A percentile compares a stretch with the other conserved stretches of the same genome.
These are phyloP conservation scores for Talaromyces sp. DNA, from an alignment of 2,329 filamentous ascomycete genomes.

Conservation along the genomic window DNA sequence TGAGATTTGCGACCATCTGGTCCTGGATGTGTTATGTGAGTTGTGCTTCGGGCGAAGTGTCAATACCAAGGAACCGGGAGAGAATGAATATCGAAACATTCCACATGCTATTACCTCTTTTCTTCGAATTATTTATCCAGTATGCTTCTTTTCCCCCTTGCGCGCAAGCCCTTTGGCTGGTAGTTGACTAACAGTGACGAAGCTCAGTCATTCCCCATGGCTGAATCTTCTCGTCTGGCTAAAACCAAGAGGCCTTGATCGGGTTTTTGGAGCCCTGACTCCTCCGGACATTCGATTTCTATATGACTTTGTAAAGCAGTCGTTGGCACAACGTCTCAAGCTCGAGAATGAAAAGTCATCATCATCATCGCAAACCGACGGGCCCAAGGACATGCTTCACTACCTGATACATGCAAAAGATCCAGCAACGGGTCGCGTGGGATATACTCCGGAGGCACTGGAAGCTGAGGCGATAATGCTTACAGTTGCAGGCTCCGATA, in stretches of 20 bases:
- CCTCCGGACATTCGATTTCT: not conserved
- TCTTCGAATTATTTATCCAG: slow-evolving; percentile 2
- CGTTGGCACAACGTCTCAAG: not conserved
- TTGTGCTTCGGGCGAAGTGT: slow-evolving; percentile 9
- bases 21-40: slow-evolving; percentile 7
- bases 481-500: slow-evolving; percentile 7
- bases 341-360: not conserved
- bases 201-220: slow-evolving; percentile 8
- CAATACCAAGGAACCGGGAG: slow-evolving; percentile 2
- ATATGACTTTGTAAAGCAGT: slow-evolving; percentile 3
- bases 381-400: slow-evolving; percentile 8
- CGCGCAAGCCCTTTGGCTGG: not conserved
- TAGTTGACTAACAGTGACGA: not conserved
- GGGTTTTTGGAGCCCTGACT: not conserved
- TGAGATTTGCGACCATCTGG: not conserved
- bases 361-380: not conserved
- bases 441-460: not conserved
- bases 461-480: slow-evolving; percentile 1
- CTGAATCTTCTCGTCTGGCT: slow-evolving; percentile 6
- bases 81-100: not conserved
- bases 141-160: not conserved
- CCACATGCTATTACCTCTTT: not conserved
- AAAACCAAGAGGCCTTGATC: slow-evolving; percentile 10
- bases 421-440: not conserved
- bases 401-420: slow-evolving; percentile 6